Evolutionary conservation across 2,329 filamentous ascomycete species (phyloP).

Genomic region (Trichophyton rubrum): DNA sequence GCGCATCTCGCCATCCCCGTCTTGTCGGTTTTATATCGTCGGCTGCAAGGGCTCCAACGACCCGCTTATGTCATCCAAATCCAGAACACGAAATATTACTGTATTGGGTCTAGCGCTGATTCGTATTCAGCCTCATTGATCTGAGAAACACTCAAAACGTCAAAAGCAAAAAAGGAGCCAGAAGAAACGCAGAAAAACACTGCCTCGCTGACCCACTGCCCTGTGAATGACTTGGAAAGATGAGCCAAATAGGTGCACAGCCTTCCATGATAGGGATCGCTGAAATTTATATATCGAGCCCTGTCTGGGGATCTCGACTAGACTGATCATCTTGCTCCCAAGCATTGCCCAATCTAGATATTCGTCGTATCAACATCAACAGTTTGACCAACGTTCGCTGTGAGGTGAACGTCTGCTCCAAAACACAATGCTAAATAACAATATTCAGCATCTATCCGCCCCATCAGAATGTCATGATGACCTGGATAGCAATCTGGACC

Average conservation of each 20-base stretch:
- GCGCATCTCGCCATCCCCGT: neutral
- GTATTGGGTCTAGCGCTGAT: slow-evolving; percentile 4
- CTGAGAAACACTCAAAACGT: neutral
- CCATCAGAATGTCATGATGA: neutral
- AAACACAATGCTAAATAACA: neutral
- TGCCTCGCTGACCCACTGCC: neutral
- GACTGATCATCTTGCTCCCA: neutral
- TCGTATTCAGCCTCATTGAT: neutral
- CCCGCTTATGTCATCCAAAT: neutral
- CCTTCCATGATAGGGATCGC: neutral
- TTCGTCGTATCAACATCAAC: neutral
- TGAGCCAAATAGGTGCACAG: neutral
- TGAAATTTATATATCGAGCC: neutral
- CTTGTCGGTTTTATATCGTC: no score
- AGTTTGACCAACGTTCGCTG: neutral
- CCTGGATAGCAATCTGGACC: neutral
- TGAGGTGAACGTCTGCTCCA: neutral
- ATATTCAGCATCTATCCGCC: neutral
- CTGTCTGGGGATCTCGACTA: neutral
- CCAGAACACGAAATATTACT: slow-evolving; percentile 9
- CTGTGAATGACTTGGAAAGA: neutral
- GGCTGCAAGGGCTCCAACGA: neutral
- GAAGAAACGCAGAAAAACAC: neutral
- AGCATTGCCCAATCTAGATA: neutral
- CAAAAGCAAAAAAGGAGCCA: neutral